Base-by-base conservation (phyloP, 108 stramenopile genomes). In the Aurantiochytrium sp. region DNA sequence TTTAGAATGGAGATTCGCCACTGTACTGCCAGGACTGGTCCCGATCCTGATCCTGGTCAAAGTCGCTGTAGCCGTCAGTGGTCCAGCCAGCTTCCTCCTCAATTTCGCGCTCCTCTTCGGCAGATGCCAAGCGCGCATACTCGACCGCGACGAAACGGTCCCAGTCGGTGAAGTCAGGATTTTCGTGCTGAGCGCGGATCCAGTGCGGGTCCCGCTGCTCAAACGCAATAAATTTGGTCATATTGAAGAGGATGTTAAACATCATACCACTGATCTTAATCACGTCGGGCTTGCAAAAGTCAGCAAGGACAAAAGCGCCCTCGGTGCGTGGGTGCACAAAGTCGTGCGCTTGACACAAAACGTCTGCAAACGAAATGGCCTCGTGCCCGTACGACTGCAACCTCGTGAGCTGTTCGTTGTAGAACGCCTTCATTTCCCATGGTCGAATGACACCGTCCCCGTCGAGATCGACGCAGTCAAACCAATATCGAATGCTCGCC, bases 331-430 rank as follows among this genome's bases (percentile, higher is more conserved):
- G 58, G 42, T 35, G 5, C 90, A 99, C 96, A 97, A 99, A 97
- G 92, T 99, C 99, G 94, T 96, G 96, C 97, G 98, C 98, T 92
- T 99, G 99, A 91, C 98, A 98, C 35, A 98, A 90, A 92, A 99
- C 96, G 91, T 99, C 99, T 89, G 96, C 97, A 87, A 98, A 98
- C 16, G 96, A 95, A 0, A 99, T 96, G 21, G 96, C 94, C 91
- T 99, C 99, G 90, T 98, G 97, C 19, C 98, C 98, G 93, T 98
- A 96, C 60, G 96, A 96, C 90, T 97, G 96, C 97, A 99, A 97
- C 25, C 98, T 94, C 87, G 98, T 96, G 25, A 96, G 88, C 72
- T 98, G 98, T 10, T 96, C 94, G 10, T 94, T 95, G 90, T 98
- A 97, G 87, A 98, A 97, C n/a, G 92, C 93, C 49, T 96, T 93